phyloP scores from a whole-genome alignment of 2,329 filamentous ascomycete species.

The Tolypocladium nubicola region DNA sequence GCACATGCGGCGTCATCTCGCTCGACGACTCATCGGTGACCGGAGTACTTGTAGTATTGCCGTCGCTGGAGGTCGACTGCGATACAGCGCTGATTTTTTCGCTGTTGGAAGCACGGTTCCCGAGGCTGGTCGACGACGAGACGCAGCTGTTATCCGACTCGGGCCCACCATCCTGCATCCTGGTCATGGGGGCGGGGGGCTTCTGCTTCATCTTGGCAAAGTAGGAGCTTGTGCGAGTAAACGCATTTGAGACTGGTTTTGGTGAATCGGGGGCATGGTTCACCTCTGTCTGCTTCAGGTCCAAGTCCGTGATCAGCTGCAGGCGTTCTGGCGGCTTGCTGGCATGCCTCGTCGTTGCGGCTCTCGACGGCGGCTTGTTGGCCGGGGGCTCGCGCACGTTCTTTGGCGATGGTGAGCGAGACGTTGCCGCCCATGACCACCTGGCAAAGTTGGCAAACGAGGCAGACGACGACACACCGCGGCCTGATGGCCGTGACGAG shows the following conservation, averaged over 20 bases:
- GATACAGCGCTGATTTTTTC: constrained; percentile 25
- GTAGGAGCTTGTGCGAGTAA: constrained; percentile 35
- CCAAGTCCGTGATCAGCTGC: constrained; percentile 15
- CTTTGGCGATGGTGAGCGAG: constrained; percentile 37
- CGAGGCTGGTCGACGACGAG: constrained; percentile 35
- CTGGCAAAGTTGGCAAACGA: constrained; percentile 40
- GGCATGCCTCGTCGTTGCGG: constrained; percentile 12
- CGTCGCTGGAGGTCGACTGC: constrained; percentile 27
- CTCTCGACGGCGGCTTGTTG: constrained; percentile 10
- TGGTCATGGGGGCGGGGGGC: constrained; percentile 31
- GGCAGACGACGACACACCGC: constrained; percentile 28
- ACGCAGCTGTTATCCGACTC: constrained; percentile 33
- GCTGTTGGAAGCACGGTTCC: constrained; percentile 27
- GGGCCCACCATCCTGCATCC: constrained; percentile 22
- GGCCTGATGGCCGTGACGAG: constrained; percentile 13
- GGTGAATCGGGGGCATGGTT: constrained; percentile 21
- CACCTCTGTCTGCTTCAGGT: constrained; percentile 9
- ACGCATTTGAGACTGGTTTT: constrained; percentile 24
- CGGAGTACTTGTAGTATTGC: constrained; percentile 20
- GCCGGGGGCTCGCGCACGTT: constrained; percentile 16
- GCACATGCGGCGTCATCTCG: constrained; percentile 30
- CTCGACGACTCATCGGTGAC: constrained; percentile 33
- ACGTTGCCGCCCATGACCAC: constrained; percentile 39
- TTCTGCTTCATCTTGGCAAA: constrained; percentile 39
- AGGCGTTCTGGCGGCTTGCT: constrained; percentile 15